Evolutionary conservation across 345 rosid species (phyloP), one percentile per base, ranked within the genome.

Genomic region (Salix viminalis): DNA sequence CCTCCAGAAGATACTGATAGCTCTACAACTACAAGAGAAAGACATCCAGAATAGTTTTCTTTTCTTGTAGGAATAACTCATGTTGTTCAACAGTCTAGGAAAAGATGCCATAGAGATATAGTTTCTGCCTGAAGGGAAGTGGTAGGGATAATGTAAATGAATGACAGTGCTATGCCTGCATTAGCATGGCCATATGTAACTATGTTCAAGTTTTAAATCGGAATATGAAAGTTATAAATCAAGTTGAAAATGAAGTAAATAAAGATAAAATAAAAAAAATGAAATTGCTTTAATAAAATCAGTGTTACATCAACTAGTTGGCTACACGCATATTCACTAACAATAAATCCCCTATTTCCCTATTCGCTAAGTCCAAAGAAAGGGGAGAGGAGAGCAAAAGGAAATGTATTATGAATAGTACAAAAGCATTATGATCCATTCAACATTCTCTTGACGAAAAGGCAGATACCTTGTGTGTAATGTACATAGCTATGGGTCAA

Each of bases 1-100:
- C 34, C 66, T 24, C 7, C 66, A 71, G 41, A 65, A 44, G 75
- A 64, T 64, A 56, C 80, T n/a, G 65, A 52, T 44, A 2, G 50
- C 50, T 44, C 50, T 44, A 9, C 50, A 44, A 44, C 16, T 44
- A 13, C 50, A 13, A 13, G 50, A 44, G 50, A 44, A 30, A 72
- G 30, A 19, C 26, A 34, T 37, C 1, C 50, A 58, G 19, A 58
- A 58, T 39, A 37, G 39, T 4, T 71, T 71, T 24, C 37, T 5
- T 16, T 44, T 44, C 19, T 7, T 13, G 6, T 12, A 28, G 6
- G 34, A 67, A 24, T 37, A 2, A 44, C 48, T 11, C 48, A 3
- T 56, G 48, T 1, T 11, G 18, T 58, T 72, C 21, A 37, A 58
- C 50, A 58, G 61, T 23, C 46, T 58, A 26, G 37, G 62, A 71